phyloP scores from a whole-genome alignment of 1,284 basidiomycete genomes.

The Microbotryum violaceum region DNA sequence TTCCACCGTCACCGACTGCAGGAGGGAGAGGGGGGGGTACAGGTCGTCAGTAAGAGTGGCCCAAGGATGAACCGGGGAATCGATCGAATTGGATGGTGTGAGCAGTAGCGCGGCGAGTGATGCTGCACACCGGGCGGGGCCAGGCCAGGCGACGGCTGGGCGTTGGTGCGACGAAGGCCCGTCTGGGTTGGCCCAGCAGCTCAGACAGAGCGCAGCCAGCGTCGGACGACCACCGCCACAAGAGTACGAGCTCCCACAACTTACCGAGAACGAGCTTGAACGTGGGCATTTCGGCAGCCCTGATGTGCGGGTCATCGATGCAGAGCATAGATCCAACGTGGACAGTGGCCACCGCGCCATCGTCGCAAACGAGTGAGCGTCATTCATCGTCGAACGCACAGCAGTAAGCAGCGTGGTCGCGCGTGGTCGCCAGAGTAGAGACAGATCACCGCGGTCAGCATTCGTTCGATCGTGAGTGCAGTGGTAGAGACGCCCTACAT shows the following conservation, averaged over 20 bases:
- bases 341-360: too few relatives aligned
- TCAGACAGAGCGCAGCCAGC: neutral
- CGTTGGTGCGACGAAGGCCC: too few relatives aligned
- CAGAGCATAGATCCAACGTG: too few relatives aligned
- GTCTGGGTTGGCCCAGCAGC: neutral
- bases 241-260: constrained; percentile 38
- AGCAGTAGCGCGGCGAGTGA: neutral
- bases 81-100: neutral
- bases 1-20: constrained; percentile 31
- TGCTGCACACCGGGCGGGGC: constrained; percentile 35
- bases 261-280: constrained; percentile 98
- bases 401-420: too few relatives aligned
- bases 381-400: too few relatives aligned
- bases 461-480: too few relatives aligned
- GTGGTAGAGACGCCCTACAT: too few relatives aligned
- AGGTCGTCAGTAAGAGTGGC: neutral
- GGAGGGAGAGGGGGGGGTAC: constrained; percentile 46
- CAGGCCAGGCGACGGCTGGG: too few relatives aligned
- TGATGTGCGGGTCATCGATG: too few relatives aligned
- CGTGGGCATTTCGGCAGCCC: constrained; percentile 57
- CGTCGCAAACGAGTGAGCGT: too few relatives aligned
- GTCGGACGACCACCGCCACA: neutral
- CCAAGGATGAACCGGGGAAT: neutral
- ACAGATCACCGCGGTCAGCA: too few relatives aligned
- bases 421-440: too few relatives aligned